phyloP scores from a whole-genome alignment of 805 yeast genomes.

The Maudiozyma pseudohumilis region DNA sequence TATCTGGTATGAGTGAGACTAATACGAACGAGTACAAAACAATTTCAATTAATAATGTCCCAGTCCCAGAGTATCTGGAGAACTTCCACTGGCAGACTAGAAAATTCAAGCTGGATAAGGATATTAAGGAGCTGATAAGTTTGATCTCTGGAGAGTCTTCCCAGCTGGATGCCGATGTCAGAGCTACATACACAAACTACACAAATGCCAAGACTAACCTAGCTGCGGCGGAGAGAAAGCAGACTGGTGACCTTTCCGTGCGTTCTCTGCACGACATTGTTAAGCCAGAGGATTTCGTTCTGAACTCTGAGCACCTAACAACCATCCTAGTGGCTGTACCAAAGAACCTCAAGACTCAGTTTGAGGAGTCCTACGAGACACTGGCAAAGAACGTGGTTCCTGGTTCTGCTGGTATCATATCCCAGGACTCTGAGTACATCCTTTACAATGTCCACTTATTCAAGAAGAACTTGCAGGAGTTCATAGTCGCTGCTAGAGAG shows the following conservation, averaged over 20 bases:
- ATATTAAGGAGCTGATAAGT: conserved; percentile 66
- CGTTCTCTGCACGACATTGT: conserved; percentile 86
- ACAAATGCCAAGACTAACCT: conserved; percentile 75
- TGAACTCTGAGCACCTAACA: conserved; percentile 75
- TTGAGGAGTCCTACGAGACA: conserved; percentile 64
- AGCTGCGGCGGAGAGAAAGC: conserved; percentile 83
- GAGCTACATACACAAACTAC: conserved; percentile 63
- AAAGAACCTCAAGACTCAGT: conserved; percentile 46
- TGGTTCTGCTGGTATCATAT: conserved; percentile 63
- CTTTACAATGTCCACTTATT: conserved; percentile 76
- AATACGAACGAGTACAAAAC: conserved; percentile 40
- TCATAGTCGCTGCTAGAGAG: conserved; percentile 65
- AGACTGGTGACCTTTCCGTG: conserved; percentile 86
- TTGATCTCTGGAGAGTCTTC: conserved; percentile 66
- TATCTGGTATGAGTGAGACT: conserved; percentile 38
- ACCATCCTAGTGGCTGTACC: conserved; percentile 90
- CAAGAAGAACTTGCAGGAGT: conserved; percentile 67
- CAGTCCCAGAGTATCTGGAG: conserved; percentile 51
- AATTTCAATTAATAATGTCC: conserved; percentile 43
- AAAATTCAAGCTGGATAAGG: conserved; percentile 75
- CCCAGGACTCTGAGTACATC: conserved; percentile 62
- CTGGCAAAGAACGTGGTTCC: conserved; percentile 81
- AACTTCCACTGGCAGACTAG: conserved; percentile 80
- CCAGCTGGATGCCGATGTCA: conserved; percentile 77
- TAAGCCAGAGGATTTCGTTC: conserved; percentile 69